A percentile compares a stretch with the other conserved stretches of the same genome.
Evolutionary conservation across 2,329 filamentous ascomycete genomes (phyloP).

Genomic region (Fusarium oligoseptatum): DNA sequence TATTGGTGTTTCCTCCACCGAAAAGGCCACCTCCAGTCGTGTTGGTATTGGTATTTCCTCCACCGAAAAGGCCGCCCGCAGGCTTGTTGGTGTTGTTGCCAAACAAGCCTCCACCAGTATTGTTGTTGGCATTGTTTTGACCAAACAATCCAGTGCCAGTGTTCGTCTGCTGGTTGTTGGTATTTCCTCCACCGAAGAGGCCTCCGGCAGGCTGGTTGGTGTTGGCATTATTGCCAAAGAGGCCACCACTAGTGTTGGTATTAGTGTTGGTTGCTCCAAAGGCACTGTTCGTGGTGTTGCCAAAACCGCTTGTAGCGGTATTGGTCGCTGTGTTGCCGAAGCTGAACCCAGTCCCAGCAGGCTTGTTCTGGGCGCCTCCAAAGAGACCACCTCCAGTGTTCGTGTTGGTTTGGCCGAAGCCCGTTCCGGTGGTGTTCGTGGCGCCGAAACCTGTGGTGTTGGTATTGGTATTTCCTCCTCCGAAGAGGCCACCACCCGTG

Average conservation of each 20-base stretch:
- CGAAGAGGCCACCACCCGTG: slow-evolving; percentile 40
- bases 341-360: slow-evolving; percentile 53
- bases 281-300: slow-evolving; percentile 43
- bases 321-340: slow-evolving; percentile 57
- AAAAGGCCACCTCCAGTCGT: neutral
- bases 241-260: slow-evolving; percentile 47
- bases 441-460: slow-evolving; percentile 43
- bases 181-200: neutral
- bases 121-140: neutral
- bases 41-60: neutral
- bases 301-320: slow-evolving; percentile 45
- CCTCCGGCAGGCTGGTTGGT: slow-evolving; percentile 31
- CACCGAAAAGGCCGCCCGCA: neutral
- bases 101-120: neutral
- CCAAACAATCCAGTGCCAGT: neutral
- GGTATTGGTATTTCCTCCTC: slow-evolving; percentile 44
- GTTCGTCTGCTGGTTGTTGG: neutral
- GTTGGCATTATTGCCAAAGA: slow-evolving; percentile 60
- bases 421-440: slow-evolving; percentile 46
- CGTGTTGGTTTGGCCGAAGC: slow-evolving; percentile 54
- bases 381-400: slow-evolving; percentile 56
- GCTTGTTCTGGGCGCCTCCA: slow-evolving; percentile 57
- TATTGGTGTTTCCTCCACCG: neutral
- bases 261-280: slow-evolving; percentile 49
- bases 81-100: slow-evolving; percentile 49